phyloP scores from a whole-genome alignment of 306 rosid species.

The Lotus japonicus region DNA sequence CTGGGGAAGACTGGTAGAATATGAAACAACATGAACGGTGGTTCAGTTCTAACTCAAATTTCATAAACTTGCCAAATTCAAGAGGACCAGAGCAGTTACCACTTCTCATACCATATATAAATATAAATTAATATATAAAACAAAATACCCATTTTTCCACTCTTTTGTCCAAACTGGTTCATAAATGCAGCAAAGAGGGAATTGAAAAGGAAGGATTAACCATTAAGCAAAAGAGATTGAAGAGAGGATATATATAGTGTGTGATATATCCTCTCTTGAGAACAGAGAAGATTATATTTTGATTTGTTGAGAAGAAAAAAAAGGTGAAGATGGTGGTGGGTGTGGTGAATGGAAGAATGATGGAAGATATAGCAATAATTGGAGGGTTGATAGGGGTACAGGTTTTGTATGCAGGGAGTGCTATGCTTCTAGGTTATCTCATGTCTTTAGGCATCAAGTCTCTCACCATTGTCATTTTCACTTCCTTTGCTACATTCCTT shows the following conservation, averaged over 20 bases:
- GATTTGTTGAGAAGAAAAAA: not conserved
- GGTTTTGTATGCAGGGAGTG: constrained; percentile 61
- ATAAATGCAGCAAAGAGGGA: not conserved
- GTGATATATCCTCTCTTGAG: constrained; percentile 7
- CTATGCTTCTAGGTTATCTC: constrained; percentile 50
- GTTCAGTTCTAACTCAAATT: constrained; percentile 16
- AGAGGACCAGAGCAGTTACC: not conserved
- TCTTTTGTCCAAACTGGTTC: not conserved
- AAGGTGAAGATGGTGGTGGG: constrained; percentile 5
- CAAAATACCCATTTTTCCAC: not conserved
- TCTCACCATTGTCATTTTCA: constrained; percentile 53
- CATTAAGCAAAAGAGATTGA: constrained; percentile 8
- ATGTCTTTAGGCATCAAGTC: constrained; percentile 63
- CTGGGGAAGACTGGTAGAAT: constrained; percentile 16
- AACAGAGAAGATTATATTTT: not conserved
- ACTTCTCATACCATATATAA: not conserved
- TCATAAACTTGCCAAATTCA: not conserved
- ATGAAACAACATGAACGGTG: not conserved
- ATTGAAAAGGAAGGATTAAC: not conserved
- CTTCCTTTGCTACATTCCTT: constrained; percentile 53
- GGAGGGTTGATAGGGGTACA: constrained; percentile 66
- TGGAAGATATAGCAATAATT: constrained; percentile 45
- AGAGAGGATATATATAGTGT: constrained; percentile 21
- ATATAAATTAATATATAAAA: not conserved
- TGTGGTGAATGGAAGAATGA: constrained; percentile 6